Conservation (phyloP, 805 yeast species). For the Nakazawaea ishiwadae region DNA sequence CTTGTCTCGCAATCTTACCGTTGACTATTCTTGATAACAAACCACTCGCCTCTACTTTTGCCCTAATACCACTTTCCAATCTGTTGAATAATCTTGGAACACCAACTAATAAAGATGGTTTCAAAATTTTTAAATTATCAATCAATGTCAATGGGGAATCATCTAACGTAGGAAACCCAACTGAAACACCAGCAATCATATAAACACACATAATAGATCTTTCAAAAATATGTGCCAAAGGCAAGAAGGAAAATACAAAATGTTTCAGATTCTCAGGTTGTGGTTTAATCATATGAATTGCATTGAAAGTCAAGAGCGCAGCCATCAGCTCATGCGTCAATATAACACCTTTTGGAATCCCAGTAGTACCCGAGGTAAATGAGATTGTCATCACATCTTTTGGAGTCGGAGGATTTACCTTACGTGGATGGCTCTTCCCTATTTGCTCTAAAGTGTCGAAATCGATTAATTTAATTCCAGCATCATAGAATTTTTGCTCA, state of each 20-base stretch:
- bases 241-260: constrained; percentile 15
- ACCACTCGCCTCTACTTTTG: constrained; percentile 28
- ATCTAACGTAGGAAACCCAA: constrained; percentile 51
- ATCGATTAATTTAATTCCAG: constrained; percentile 25
- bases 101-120: constrained; percentile 48
- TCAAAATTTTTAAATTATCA: constrained; percentile 51
- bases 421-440: constrained; percentile 1
- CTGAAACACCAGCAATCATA: constrained; percentile 7
- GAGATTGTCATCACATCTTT: constrained; percentile 35
- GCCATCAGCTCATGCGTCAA: constrained; percentile 52
- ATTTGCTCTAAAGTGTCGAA: constrained; percentile 42
- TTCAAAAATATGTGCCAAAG: constrained; percentile 17
- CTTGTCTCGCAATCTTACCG: constrained; percentile 13
- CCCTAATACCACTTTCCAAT: constrained; percentile 57
- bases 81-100: constrained; percentile 65
- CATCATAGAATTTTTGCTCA: too few species aligned
- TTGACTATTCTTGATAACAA: constrained; percentile 10
- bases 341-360: constrained; percentile 76
- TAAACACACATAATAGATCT: constrained; percentile 14
- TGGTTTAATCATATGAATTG: neutral
- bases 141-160: constrained; percentile 46
- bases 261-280: too few species aligned
- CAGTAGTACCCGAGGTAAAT: constrained; percentile 68
- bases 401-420: constrained; percentile 13
- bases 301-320: constrained; percentile 27